Evolutionary conservation across 371 early-diverging fungal genomes (phyloP).

Genomic region (Amoeboaphelidium protococcarum): DNA sequence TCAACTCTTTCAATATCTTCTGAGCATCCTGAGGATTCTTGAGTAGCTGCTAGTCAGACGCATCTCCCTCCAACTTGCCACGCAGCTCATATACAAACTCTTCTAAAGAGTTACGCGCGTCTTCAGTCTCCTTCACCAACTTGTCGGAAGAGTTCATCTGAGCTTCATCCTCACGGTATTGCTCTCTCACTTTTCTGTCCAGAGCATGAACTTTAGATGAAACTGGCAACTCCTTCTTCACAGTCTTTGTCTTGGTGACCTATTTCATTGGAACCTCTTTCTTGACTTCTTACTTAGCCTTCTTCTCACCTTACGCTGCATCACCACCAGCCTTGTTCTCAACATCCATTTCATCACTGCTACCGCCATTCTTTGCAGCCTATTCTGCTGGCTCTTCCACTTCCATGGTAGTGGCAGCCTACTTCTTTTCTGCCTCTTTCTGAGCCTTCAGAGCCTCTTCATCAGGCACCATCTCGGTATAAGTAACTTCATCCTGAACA

Average conservation of each 20-base stretch:
- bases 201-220: too few relatives aligned
- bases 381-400: too few relatives aligned
- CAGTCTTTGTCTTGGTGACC: constrained; percentile 25
- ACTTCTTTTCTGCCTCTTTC: too few relatives aligned
- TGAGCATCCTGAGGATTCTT: constrained; percentile 37
- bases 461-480: constrained; percentile 20
- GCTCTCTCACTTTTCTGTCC: too few relatives aligned
- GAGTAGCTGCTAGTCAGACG: constrained; percentile 31
- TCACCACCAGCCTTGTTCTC: too few relatives aligned
- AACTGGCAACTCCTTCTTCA: too few relatives aligned
- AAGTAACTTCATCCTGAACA: neutral
- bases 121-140: constrained; percentile 74
- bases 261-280: constrained; percentile 52
- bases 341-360: constrained; percentile 4
- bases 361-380: constrained; percentile 4
- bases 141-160: constrained; percentile 61
- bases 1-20: constrained; percentile 33
- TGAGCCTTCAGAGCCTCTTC: too few relatives aligned
- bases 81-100: constrained; percentile 95
- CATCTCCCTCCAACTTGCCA: constrained; percentile 46
- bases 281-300: constrained; percentile 57
- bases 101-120: constrained; percentile 77
- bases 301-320: constrained; percentile 21
- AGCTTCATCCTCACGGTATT: too few relatives aligned
- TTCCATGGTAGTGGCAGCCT: too few relatives aligned